Percentiles rank a stretch among this genome's conserved stretches.
These are phyloP conservation scores for Nyssa sinensis DNA, from an alignment of 148 eudicot species.

Conservation along the genomic window DNA sequence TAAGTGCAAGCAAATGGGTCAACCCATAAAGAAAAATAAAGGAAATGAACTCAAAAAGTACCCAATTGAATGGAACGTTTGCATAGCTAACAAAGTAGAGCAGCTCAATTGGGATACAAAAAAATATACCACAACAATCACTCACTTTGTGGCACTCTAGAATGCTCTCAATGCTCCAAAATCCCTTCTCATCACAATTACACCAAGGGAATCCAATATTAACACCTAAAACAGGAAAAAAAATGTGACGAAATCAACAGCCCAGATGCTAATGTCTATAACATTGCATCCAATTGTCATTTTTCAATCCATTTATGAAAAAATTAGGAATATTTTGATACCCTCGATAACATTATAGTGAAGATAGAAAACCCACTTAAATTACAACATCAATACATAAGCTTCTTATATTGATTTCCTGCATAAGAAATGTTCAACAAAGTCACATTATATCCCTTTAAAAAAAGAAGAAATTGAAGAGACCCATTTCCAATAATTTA, in stretches of 20 bases:
- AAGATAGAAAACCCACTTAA: slow-evolving; percentile 7
- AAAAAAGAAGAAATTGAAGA: not conserved
- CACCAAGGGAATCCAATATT: slow-evolving; percentile 44
- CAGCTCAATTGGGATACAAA: slow-evolving; percentile 86
- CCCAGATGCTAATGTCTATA: slow-evolving; percentile 36
- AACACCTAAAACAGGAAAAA: slow-evolving; percentile 35
- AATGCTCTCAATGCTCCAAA: slow-evolving; percentile 66
- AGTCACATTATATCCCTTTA: not conserved
- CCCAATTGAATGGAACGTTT: slow-evolving; percentile 89
- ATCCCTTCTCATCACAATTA: slow-evolving; percentile 71
- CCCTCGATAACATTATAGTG: not conserved
- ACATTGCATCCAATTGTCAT: slow-evolving; percentile 41
- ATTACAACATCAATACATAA: not conserved
- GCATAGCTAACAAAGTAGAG: slow-evolving; percentile 86
- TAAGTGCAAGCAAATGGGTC: slow-evolving; percentile 85
- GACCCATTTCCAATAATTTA: not conserved
- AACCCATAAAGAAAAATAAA: slow-evolving; percentile 94
- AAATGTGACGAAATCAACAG: slow-evolving; percentile 35
- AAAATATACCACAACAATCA: slow-evolving; percentile 87
- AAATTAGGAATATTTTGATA: not conserved
- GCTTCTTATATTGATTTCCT: slow-evolving; percentile 6
- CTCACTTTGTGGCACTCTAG: slow-evolving; percentile 68
- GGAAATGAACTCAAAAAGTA: slow-evolving; percentile 71
- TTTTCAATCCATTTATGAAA: slow-evolving; percentile 23
- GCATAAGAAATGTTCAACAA: slow-evolving; percentile 8